Percentiles rank a stretch among this genome's conserved stretches.
Evolutionary conservation across 2,329 filamentous ascomycete genomes (phyloP).

Genomic region (Lasiodiplodia sp.): DNA sequence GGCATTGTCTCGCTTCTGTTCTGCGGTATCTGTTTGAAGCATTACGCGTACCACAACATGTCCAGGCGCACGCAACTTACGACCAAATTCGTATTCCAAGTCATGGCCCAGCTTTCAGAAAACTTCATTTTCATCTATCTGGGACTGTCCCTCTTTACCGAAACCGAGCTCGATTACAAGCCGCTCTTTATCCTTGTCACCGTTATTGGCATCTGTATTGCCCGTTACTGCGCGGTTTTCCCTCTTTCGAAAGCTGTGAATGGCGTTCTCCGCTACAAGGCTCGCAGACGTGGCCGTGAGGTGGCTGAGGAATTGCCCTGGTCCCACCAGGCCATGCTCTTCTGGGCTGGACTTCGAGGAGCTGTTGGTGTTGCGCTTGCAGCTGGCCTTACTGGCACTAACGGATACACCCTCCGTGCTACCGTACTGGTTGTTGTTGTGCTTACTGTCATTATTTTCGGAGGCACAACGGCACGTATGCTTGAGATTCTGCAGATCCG

Average conservation of each 20-base stretch:
- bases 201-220: constrained; percentile 87
- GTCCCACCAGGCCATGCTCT: constrained; percentile 99
- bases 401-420: constrained; percentile 82
- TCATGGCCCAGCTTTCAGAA: constrained; percentile 92
- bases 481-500: constrained; percentile 96
- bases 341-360: constrained; percentile 95
- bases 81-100: constrained; percentile 96
- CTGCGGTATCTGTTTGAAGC: constrained; percentile 97
- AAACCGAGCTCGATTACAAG: constrained; percentile 86
- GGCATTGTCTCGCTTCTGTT: constrained; percentile 96
- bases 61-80: constrained; percentile 95
- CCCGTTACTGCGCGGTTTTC: constrained; percentile 93
- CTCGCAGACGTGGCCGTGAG: constrained; percentile 76
- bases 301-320: constrained; percentile 88
- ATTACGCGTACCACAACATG: constrained; percentile 99
- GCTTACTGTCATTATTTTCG: constrained; percentile 97
- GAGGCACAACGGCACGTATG: constrained; percentile 96
- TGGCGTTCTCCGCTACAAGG: constrained; percentile 87
- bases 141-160: constrained; percentile 91
- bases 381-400: constrained; percentile 82
- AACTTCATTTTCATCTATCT: constrained; percentile 99
- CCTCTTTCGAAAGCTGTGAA: constrained; percentile 90
- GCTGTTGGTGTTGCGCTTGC: constrained; percentile 95
- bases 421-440: constrained; percentile 98
- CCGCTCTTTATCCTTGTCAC: constrained; percentile 95